Percentiles rank a stretch among this genome's conserved stretches.
phyloP scores from a whole-genome alignment of 2,329 filamentous ascomycete genomes.

The Beauveria bassiana region DNA sequence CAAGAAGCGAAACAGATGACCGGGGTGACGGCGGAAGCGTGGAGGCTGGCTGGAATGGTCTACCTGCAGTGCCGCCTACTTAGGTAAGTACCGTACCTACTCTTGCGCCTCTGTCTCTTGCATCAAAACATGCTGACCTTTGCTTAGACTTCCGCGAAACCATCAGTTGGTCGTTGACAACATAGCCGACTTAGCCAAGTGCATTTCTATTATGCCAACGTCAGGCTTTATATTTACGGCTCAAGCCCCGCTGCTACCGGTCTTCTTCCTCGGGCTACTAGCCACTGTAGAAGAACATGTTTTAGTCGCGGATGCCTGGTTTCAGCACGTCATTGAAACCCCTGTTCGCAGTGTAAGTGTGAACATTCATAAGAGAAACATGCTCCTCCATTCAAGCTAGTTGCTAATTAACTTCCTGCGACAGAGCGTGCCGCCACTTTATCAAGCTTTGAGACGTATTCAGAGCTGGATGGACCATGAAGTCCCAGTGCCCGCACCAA shows the following conservation, averaged over 20 bases:
- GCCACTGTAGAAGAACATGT: conserved; percentile 22
- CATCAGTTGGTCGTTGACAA: conserved; percentile 26
- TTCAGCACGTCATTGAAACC: conserved; percentile 27
- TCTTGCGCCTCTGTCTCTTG: too few relatives aligned
- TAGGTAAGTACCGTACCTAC: conserved; percentile 20
- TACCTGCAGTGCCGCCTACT: conserved; percentile 32
- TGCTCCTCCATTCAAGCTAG: background rate
- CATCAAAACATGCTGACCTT: background rate
- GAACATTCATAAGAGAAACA: background rate
- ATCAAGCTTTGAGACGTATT: conserved; percentile 24
- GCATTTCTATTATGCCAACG: conserved; percentile 34
- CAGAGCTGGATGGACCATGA: conserved; percentile 28
- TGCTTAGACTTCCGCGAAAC: conserved; percentile 27
- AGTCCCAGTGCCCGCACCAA: conserved; percentile 15
- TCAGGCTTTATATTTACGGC: conserved; percentile 33
- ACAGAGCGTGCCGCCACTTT: conserved; percentile 34
- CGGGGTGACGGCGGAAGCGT: conserved; percentile 32
- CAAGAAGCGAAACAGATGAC: conserved; percentile 28
- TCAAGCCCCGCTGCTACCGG: conserved; percentile 33
- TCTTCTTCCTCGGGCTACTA: conserved; percentile 33
- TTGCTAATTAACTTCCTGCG: conserved; percentile 12
- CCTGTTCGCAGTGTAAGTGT: conserved; percentile 34
- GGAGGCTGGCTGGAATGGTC: conserved; percentile 31
- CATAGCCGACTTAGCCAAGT: conserved; percentile 25
- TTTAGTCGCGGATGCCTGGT: conserved; percentile 26